Evolutionary conservation across 1,139 yeast genomes (phyloP).

Genomic region (Scheffersomyces titani): DNA sequence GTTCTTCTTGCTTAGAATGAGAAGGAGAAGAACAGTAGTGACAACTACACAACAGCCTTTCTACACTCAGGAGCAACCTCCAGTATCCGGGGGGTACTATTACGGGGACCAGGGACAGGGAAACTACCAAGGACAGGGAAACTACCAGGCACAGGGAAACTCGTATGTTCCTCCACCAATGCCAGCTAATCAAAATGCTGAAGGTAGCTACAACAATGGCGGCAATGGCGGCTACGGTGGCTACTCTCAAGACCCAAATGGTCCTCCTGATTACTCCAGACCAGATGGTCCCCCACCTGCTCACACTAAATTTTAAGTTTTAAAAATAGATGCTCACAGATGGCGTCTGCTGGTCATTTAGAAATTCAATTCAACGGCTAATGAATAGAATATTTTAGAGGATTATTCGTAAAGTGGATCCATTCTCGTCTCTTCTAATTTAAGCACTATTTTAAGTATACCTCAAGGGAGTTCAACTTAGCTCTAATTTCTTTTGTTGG

Average conservation of each 20-base stretch:
- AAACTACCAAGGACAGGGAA: background rate
- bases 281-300: slow-evolving; percentile 28
- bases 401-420: background rate
- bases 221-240: slow-evolving; percentile 1
- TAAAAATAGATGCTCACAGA: background rate
- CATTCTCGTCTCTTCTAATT: background rate
- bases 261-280: slow-evolving; percentile 14
- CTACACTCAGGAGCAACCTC: slow-evolving; percentile 18
- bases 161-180: slow-evolving; percentile 2
- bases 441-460: background rate
- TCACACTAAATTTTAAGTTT: slow-evolving; percentile 5
- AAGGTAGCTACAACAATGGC: slow-evolving; percentile 4
- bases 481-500: background rate
- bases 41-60: slow-evolving; percentile 9
- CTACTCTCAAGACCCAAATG: slow-evolving; percentile 3
- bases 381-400: background rate
- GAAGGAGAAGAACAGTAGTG: slow-evolving; percentile 11
- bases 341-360: background rate
- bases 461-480: background rate
- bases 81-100: slow-evolving; percentile 1
- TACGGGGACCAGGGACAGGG: slow-evolving; percentile 3
- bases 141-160: background rate
- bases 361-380: background rate
- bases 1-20: slow-evolving; percentile 6
- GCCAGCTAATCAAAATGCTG: background rate